A percentile compares a stretch with the other conserved stretches of the same genome.
Conservation (phyloP, 1,284 basidiomycete genomes). For the Malassezia sympodialis region DNA sequence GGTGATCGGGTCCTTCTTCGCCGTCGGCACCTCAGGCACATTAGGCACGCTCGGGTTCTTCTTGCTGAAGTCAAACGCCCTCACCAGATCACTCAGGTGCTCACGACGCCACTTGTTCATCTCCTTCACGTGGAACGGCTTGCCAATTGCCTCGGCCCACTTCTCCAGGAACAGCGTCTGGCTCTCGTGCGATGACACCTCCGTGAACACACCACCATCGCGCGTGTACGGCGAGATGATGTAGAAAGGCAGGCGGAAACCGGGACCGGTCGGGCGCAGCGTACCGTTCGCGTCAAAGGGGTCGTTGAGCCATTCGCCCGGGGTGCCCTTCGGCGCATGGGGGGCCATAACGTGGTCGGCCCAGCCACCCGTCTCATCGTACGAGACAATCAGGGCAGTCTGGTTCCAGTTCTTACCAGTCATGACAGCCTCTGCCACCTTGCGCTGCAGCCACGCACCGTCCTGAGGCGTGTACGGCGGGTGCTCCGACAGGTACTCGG, state of each 20-base stretch:
- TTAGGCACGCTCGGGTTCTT: constrained; percentile 15
- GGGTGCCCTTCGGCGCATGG: constrained; percentile 12
- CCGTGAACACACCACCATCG: constrained; percentile 32
- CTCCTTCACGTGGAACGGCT: constrained; percentile 22
- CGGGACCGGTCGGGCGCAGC: constrained; percentile 28
- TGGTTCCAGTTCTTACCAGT: constrained; percentile 24
- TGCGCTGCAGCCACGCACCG: constrained; percentile 33
- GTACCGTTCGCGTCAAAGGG: constrained; percentile 22
- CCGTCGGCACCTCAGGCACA: constrained; percentile 15
- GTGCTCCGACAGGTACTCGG: constrained; percentile 32
- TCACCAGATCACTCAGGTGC: constrained; percentile 27
- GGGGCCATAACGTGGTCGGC: constrained; percentile 31
- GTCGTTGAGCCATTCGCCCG: constrained; percentile 30
- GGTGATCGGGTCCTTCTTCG: constrained; percentile 16
- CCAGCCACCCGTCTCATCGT: constrained; percentile 42
- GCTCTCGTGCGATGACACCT: constrained; percentile 27
- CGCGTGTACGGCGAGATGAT: constrained; percentile 32
- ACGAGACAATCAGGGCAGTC: constrained; percentile 29
- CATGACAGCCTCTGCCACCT: constrained; percentile 31
- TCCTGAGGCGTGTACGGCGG: constrained; percentile 28
- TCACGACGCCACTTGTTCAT: constrained; percentile 31
- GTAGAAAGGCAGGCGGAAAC: constrained; percentile 38
- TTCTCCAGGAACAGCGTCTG: constrained; percentile 34
- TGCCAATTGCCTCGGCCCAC: constrained; percentile 31
- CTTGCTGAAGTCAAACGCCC: constrained; percentile 32